Evolutionary conservation across 352 stramenopile species (phyloP).

Genomic region (Plasmopara viticola): DNA sequence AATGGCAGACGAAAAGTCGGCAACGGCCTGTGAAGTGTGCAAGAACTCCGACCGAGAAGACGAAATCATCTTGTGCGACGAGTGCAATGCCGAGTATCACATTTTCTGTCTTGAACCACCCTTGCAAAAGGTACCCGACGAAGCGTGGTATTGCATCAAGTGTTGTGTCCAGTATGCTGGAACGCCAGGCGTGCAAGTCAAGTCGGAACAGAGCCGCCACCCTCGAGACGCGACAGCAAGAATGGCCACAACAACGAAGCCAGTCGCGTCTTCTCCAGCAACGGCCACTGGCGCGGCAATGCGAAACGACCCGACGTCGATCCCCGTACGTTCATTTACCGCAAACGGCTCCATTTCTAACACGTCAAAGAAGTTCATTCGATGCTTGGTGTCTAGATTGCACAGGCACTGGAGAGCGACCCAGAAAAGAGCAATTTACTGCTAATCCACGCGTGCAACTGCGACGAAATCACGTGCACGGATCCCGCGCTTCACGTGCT

Average conservation of each 20-base stretch:
- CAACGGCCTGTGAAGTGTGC: conserved; percentile 41
- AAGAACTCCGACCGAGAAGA: conserved; percentile 30
- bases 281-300: conserved; percentile 4
- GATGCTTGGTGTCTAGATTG: conserved; percentile 23
- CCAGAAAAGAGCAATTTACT: conserved; percentile 42
- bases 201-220: conserved; percentile 13
- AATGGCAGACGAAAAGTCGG: conserved; percentile 17
- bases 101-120: not conserved
- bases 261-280: not conserved
- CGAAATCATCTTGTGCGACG: conserved; percentile 49
- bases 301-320: conserved; percentile 14
- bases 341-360: not conserved
- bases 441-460: conserved; percentile 54
- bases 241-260: not conserved
- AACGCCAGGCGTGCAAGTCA: conserved; percentile 10
- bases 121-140: not conserved
- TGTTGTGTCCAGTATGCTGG: conserved; percentile 26
- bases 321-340: conserved; percentile 9
- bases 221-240: not conserved
- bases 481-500: conserved; percentile 34
- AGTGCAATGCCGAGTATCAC: conserved; percentile 28
- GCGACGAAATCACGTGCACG: conserved; percentile 36
- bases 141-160: conserved; percentile 25
- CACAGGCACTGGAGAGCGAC: conserved; percentile 33
- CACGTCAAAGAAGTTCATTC: not conserved